These are phyloP conservation scores for Fraxinus greggii DNA, from an alignment of 305 asterid genomes.

Conservation along the genomic window DNA sequence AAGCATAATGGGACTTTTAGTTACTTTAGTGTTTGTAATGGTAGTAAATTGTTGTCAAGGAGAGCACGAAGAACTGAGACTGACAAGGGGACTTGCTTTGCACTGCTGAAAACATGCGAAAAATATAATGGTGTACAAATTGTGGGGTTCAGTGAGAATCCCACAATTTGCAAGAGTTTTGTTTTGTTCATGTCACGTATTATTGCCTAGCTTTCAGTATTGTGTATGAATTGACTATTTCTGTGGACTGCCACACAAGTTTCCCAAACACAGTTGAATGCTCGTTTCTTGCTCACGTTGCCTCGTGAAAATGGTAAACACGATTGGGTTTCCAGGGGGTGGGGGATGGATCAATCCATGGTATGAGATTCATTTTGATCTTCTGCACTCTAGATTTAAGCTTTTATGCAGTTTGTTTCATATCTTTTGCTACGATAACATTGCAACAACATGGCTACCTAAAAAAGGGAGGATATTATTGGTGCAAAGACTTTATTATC, in stretches of 20 bases:
- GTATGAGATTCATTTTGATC: background rate
- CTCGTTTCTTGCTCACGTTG: background rate
- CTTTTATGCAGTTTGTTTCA: background rate
- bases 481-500: background rate
- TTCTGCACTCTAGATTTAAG: background rate
- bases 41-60: background rate
- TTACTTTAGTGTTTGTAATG: background rate
- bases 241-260: background rate
- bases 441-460: background rate
- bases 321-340: background rate
- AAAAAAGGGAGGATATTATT: background rate
- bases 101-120: background rate
- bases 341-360: background rate
- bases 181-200: background rate
- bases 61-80: background rate
- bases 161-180: background rate
- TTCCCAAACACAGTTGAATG: background rate
- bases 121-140: background rate
- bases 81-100: background rate
- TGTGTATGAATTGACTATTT: conserved; percentile 18
- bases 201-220: background rate
- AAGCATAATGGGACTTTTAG: background rate
- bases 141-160: background rate
- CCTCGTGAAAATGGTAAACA: background rate
- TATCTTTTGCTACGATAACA: background rate